Base-by-base conservation (phyloP, 495 filamentous ascomycete species). In the Daldinia concentrica region DNA sequence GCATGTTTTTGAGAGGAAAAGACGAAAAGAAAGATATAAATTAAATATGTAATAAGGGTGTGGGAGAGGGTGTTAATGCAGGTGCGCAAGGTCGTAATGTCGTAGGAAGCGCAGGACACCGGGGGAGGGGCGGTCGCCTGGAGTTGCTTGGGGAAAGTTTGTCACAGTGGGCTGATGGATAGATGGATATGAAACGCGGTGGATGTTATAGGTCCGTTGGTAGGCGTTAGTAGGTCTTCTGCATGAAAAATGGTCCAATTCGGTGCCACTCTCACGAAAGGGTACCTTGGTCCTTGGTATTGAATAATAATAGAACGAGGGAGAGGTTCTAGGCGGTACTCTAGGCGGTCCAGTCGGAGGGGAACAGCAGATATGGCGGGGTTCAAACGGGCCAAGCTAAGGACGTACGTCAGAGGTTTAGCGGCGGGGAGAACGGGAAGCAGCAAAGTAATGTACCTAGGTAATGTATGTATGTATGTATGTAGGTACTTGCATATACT, bases 131-230 rank as follows among this genome's bases (percentile, higher is more conserved):
- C 43, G 11, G 14, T 36, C 29, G 29, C 6, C 64, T 67, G 57
- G 57, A 27, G 45, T 66, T 12, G 8, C 32, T 26, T 50, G 51
- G 58, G 56, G 52, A 52, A 19, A 27, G 24, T 24, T 51, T 51
- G 71, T 66, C 61, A 70, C 63, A 60, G 48, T 74, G 64, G 72
- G 55, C 62, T 56, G 64, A 68, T 39, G 48, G 50, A 66, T 71
- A 19, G 64, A 68, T 39, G 48, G 50, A 66, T 71, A 19, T 52
- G 51, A 71, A 74, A 67, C 68, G 7, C 63, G 62, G 63, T 62
- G 63, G 58, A 71, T 71, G 48, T 71, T 59, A 74, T 74, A 74
- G 72, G 72, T 71, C 68, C 62, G 66, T 58, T 22, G 3, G 27
- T 41, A 56, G 45, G 34, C 6, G 29, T 37, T 55, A n/a, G 8